Conservation (phyloP, 164 flowering plant species). For the Chimonanthus salicifolius region DNA sequence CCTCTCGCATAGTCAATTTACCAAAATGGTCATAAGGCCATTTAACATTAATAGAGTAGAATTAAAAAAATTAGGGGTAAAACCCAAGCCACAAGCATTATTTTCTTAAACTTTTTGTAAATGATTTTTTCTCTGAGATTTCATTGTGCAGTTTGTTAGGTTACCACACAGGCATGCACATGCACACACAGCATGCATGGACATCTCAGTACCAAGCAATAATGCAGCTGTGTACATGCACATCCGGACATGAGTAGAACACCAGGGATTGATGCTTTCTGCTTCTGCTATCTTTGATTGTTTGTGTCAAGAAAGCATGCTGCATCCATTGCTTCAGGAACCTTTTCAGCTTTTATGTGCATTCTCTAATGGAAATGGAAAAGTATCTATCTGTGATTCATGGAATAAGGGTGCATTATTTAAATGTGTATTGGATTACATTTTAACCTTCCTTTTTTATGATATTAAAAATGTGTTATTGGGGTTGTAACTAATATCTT, state of each 20-base stretch:
- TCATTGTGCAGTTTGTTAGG: neutral
- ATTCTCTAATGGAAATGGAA: neutral
- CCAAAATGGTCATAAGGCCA: neutral
- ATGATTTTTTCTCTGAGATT: too few relatives aligned
- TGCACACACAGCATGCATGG: neutral
- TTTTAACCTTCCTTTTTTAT: neutral
- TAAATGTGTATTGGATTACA: neutral
- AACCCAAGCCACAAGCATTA: too few relatives aligned
- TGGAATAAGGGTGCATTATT: neutral
- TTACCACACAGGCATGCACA: neutral
- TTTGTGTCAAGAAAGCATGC: neutral
- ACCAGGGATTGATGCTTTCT: neutral
- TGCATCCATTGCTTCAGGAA: neutral
- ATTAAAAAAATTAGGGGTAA: too few relatives aligned
- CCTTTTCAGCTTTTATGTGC: neutral
- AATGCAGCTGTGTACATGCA: too few relatives aligned
- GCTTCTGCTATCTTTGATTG: neutral
- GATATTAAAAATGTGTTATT: neutral
- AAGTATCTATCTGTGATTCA: neutral
- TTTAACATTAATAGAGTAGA: neutral
- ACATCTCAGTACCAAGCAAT: too few relatives aligned
- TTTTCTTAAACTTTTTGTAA: too few relatives aligned
- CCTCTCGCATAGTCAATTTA: neutral
- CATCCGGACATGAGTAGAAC: too few relatives aligned
- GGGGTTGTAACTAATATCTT: neutral